These are phyloP conservation scores for Gypsophila paniculata DNA, from an alignment of 179 eudicot species.

Conservation along the genomic window DNA sequence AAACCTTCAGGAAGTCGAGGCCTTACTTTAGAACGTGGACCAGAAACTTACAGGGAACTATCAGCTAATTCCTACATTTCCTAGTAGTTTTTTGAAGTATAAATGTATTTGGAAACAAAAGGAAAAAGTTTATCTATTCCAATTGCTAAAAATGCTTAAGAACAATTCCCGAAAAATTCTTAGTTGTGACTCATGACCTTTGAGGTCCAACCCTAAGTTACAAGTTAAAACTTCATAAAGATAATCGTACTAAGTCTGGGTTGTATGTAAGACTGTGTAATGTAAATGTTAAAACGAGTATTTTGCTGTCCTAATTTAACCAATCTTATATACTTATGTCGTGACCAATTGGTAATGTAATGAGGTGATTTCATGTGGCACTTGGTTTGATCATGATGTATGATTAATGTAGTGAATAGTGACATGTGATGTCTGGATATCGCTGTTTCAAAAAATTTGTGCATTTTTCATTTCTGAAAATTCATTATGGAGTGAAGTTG, in stretches of 20 bases:
- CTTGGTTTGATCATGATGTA: neutral
- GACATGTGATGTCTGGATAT: conserved; percentile 3
- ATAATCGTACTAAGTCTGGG: neutral
- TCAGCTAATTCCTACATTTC: neutral
- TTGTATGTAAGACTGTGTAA: neutral
- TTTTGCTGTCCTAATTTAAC: neutral
- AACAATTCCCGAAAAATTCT: neutral
- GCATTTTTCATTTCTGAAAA: neutral
- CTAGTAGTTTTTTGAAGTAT: neutral
- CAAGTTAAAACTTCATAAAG: neutral
- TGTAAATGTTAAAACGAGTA: neutral
- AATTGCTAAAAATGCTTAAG: neutral
- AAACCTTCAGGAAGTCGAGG: neutral
- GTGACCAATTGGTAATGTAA: neutral
- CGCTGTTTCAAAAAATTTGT: neutral
- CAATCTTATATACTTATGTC: too few relatives aligned
- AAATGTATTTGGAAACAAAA: neutral
- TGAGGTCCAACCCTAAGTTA: neutral
- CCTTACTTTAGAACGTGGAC: neutral
- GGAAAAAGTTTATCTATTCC: neutral
- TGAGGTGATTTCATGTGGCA: neutral
- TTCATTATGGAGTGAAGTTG: conserved; percentile 5
- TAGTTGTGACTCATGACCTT: neutral
- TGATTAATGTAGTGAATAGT: neutral
- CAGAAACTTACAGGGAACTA: neutral